Percentiles rank a stretch among this genome's conserved stretches.
These are phyloP conservation scores for Fusarium keratoplasticum DNA, from an alignment of 2,329 filamentous ascomycete genomes.

Conservation along the genomic window DNA sequence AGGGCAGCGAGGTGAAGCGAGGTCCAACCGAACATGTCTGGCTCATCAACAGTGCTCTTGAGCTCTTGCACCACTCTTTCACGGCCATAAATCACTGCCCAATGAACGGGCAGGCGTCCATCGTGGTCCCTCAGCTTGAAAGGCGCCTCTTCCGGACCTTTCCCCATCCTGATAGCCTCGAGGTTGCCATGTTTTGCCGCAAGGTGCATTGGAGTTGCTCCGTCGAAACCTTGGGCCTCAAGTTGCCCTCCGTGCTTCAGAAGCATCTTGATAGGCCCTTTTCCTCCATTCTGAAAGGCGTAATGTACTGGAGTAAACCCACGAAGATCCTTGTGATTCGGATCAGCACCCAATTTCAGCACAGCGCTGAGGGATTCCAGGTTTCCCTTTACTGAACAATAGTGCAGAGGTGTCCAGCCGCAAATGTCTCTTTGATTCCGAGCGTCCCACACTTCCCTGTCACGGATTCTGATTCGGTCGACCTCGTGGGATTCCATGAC, in stretches of 20 bases:
- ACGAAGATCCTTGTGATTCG: not conserved
- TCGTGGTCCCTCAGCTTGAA: not conserved
- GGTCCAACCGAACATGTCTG: not conserved
- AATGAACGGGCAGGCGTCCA: not conserved
- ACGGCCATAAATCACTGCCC: not conserved
- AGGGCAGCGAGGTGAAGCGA: not conserved
- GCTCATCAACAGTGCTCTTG: not conserved
- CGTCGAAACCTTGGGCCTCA: not conserved
- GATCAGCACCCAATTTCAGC: not conserved
- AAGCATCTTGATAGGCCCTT: too few relatives aligned
- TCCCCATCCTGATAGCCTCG: too few relatives aligned
- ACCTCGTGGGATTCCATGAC: too few relatives aligned
- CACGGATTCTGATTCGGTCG: too few relatives aligned
- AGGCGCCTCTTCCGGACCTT: too few relatives aligned
- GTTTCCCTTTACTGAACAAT: too few relatives aligned
- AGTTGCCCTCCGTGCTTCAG: not conserved
- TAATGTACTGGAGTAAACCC: conserved; percentile 2
- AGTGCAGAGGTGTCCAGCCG: not conserved
- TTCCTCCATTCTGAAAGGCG: not conserved
- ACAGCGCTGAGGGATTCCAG: rapidly evolving
- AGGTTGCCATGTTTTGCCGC: not conserved
- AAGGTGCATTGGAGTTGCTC: not conserved
- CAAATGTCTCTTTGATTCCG: not conserved
- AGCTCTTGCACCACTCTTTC: not conserved
- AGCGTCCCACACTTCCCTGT: not conserved